Evolutionary conservation across 805 yeast species (phyloP).

Genomic region (Kuraishia capsulata): DNA sequence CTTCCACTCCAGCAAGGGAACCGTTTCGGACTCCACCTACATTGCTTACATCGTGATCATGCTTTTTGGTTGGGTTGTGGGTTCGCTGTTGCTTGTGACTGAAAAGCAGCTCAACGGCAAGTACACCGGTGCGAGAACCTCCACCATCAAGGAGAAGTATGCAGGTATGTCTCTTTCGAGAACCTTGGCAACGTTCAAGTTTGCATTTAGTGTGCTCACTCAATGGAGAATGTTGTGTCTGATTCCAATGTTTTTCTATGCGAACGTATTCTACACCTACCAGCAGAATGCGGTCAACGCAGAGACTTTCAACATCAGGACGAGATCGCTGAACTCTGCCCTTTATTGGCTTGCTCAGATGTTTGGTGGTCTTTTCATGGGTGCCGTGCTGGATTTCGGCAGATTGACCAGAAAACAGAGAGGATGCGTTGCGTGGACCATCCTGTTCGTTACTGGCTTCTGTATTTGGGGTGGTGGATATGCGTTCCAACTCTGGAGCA

Average conservation of each 20-base stretch:
- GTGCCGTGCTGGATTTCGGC: conserved; percentile 36
- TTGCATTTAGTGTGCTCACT: conserved; percentile 11
- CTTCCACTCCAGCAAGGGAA: conserved; percentile 24
- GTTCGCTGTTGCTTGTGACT: conserved; percentile 38
- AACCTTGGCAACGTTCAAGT: conserved; percentile 20
- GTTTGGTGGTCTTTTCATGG: conserved; percentile 43
- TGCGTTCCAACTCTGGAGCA: conserved; percentile 19
- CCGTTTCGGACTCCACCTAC: conserved; percentile 37
- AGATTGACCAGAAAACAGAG: conserved; percentile 31
- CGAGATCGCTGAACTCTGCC: conserved; percentile 52
- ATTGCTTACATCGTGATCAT: conserved; percentile 42
- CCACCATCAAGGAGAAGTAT: conserved; percentile 31
- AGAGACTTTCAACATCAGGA: conserved; percentile 45
- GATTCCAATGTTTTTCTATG: conserved; percentile 55
- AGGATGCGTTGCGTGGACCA: conserved; percentile 34
- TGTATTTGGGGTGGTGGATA: conserved; percentile 56
- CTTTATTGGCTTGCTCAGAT: conserved; percentile 56
- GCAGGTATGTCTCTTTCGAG: conserved; percentile 17
- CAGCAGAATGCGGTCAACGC: conserved; percentile 52
- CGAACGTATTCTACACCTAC: conserved; percentile 62
- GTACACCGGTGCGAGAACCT: conserved; percentile 20
- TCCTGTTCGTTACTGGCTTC: conserved; percentile 30
- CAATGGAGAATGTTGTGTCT: conserved; percentile 19
- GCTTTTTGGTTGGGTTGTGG: conserved; percentile 27
- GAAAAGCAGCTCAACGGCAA: conserved; percentile 3